Evolutionary conservation across 1,284 basidiomycete genomes (phyloP).

Genomic region (Meira nashicola): DNA sequence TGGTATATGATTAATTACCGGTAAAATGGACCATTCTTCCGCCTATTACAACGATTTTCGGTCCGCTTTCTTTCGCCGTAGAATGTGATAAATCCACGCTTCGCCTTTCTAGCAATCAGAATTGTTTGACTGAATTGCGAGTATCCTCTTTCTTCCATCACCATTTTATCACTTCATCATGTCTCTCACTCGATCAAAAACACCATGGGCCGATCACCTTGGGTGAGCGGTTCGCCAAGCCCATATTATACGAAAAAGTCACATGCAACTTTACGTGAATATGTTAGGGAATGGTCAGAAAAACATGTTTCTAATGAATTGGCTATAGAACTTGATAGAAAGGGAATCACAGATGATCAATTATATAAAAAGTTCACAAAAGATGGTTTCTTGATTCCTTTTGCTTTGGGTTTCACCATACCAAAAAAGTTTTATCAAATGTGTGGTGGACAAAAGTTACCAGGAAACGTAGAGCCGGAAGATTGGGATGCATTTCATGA

Average conservation of each 20-base stretch:
- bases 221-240: slow-evolving; percentile 6
- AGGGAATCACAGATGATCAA: slow-evolving; percentile 16
- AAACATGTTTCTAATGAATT: not conserved
- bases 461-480: slow-evolving; percentile 26
- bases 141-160: not conserved
- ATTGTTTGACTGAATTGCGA: too few relatives aligned
- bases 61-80: too few relatives aligned
- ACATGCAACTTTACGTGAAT: slow-evolving; percentile 7
- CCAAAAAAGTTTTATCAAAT: slow-evolving; percentile 27
- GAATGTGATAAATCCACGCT: too few relatives aligned
- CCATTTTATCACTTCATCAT: not conserved
- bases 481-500: slow-evolving; percentile 46
- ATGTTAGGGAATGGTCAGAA: slow-evolving; percentile 7
- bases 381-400: slow-evolving; percentile 38
- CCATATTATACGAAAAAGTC: slow-evolving; percentile 11
- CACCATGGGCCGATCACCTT: slow-evolving; percentile 9
- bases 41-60: too few relatives aligned
- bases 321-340: slow-evolving; percentile 8
- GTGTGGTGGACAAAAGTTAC: slow-evolving; percentile 24
- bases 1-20: too few relatives aligned
- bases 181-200: slow-evolving; percentile 10
- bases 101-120: too few relatives aligned
- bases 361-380: slow-evolving; percentile 32
- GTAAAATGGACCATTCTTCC: too few relatives aligned
- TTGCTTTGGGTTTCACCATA: slow-evolving; percentile 21